Base-by-base conservation (phyloP, 768 basidiomycete genomes). In the Rhizopogon salebrosus region DNA sequence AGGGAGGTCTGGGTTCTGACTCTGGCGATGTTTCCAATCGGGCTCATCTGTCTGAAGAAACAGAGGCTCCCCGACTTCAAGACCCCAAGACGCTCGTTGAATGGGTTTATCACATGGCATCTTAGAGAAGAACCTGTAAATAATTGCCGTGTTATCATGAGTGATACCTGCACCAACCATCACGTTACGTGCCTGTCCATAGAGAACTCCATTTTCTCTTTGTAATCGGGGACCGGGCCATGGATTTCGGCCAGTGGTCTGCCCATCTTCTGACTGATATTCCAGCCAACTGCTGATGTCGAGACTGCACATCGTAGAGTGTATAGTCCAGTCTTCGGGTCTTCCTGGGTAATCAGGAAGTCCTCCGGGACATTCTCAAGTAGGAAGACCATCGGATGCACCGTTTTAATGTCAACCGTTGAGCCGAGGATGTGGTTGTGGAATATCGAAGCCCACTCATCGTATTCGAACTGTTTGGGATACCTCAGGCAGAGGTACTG, bases 401-500 rank as follows among this genome's bases (percentile, higher is more conserved):
- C 46, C 1, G 52, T 59, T 11, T 43, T 57, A 6, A 62, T 67
- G 48, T 75, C 61, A 20, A 60, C 63, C 8, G 52, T 48, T 7
- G 67, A 60, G 20, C 58, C 67, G 18, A 81, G 68, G 35, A 80
- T 78, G 7, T 60, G 59, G 55, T 80, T 80, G 3, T 64, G 58
- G 53, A 80, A 79, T 2, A 69, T 31, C 3, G 69, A 70, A 5
- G 70, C 69, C 49, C 56, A 54, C 20, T 54, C 26, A 40, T 76
- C 59, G 27, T 74, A 68, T 7, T 64, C 57, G 58, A 84, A 83
- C 26, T 77, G 75, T 7, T 72, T 72, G 9, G 83, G 81, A 57
- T 82, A 83, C n/a, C 81, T 72, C 26, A 69, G 70, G 40, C 78
- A 82, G 38, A 84, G 64, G 57, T 75, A 83, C 55, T 82, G 78